Base-by-base conservation (phyloP, 83 land plant species). In the Larix sibirica region DNA sequence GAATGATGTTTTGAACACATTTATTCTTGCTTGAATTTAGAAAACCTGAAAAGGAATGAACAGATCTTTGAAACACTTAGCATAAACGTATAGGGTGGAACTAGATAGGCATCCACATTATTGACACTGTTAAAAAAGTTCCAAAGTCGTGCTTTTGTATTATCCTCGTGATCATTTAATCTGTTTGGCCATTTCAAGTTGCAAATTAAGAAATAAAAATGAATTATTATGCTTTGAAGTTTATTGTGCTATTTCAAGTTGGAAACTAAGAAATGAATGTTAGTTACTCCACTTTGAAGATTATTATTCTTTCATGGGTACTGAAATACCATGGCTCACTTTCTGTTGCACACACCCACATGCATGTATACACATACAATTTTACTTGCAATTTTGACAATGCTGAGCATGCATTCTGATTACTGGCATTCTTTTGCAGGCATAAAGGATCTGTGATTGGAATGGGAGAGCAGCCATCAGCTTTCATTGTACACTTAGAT, bases 401-500 rank as follows among this genome's bases (percentile, higher is more conserved):
- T 66, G 69, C 70, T 26, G 6, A 60, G 24, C 62, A 31, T 81
- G 23, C 40, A 24, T 12, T 9, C 28, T 83, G 54, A 50, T 38
- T 79, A 16, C 28, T 81, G 4, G 4, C 54, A 44, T 44, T 73
- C 31, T 16, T 60, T 36, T 84, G n/a, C 91, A 97, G 99, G 99
- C 92, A 87, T 24, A 89, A 89, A 83, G 99, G 99, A 83, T 84
- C 89, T 33, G 95, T 97, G 16, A 79, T 79, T 65, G 90, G 88
- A 54, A 79, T 89, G 23, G 44, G 80, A n/a, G 90, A 92, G 50
- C 87, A 84, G 21, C 83, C 91, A 65, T 88, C 95, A 33, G 80
- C 87, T 24, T 87, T 95, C 67, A 73, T 92, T 16, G 90, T 97
- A 59, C 69, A 67, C 66, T 90, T 92, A 31, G 97, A 97, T 82